Percentiles rank a stretch among this genome's conserved stretches.
Conservation (phyloP, 2,329 filamentous ascomycete genomes). For the Beauveria australis region DNA sequence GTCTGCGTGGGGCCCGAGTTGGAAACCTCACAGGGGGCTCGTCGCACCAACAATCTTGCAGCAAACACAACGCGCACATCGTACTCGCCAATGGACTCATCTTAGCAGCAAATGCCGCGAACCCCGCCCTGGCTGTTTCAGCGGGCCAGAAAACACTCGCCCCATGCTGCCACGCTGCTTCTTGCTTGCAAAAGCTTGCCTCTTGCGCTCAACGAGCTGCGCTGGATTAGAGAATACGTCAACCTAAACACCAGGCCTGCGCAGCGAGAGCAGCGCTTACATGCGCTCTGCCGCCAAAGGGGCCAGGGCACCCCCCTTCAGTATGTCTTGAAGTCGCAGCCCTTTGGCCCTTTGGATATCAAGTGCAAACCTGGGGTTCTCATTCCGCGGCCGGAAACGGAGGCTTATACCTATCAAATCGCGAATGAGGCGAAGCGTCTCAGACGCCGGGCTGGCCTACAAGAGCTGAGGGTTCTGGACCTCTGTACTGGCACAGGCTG, state of each 20-base stretch:
- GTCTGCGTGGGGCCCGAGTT: background rate
- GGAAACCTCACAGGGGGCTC: background rate
- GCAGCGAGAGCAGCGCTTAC: slow-evolving; percentile 20
- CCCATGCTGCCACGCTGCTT: slow-evolving; percentile 52
- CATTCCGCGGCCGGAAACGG: slow-evolving; percentile 75
- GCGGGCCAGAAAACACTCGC: slow-evolving; percentile 44
- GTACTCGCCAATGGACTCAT: background rate
- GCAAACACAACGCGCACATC: slow-evolving; percentile 3
- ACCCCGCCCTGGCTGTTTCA: slow-evolving; percentile 50
- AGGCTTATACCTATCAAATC: slow-evolving; percentile 55
- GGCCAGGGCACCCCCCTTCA: slow-evolving; percentile 69
- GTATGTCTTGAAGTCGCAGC: slow-evolving; percentile 82
- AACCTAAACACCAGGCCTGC: slow-evolving; percentile 19
- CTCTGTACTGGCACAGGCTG: slow-evolving; percentile 89
- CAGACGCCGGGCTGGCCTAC: background rate
- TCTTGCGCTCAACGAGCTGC: slow-evolving; percentile 60
- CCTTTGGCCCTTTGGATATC: slow-evolving; percentile 78
- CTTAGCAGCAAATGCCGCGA: slow-evolving; percentile 46
- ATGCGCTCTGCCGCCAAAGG: slow-evolving; percentile 39
- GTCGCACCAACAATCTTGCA: background rate
- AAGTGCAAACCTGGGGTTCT: slow-evolving; percentile 68
- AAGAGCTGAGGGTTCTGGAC: slow-evolving; percentile 55
- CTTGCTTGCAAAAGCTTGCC: slow-evolving; percentile 53
- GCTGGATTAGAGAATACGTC: slow-evolving; percentile 62
- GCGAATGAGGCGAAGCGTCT: slow-evolving; percentile 32